Conservation (phyloP, 1,284 basidiomycete genomes). For the Moesziomyces sp. region DNA sequence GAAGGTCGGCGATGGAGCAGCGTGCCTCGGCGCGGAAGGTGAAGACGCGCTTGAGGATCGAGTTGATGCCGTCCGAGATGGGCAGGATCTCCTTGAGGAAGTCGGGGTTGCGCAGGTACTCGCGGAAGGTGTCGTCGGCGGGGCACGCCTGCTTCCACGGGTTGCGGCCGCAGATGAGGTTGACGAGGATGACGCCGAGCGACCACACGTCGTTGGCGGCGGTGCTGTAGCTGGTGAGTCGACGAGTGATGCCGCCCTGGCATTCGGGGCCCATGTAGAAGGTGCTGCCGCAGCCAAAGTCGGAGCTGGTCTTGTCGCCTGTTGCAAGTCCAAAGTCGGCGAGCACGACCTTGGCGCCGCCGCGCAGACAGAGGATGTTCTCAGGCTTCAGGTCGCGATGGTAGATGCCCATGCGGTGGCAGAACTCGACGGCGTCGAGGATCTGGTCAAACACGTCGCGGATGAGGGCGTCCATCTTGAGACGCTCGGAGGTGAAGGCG, state of each 20-base stretch:
- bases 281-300: slow-evolving; percentile 94
- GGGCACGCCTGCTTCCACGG: slow-evolving; percentile 84
- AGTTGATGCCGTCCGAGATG: slow-evolving; percentile 63
- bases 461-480: slow-evolving; percentile 60
- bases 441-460: slow-evolving; percentile 71
- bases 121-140: slow-evolving; percentile 77
- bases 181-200: slow-evolving; percentile 89
- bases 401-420: slow-evolving; percentile 79
- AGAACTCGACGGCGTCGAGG: slow-evolving; percentile 90
- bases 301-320: slow-evolving; percentile 83
- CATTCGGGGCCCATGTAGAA: slow-evolving; percentile 99
- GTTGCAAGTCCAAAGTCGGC: slow-evolving; percentile 98
- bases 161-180: slow-evolving; percentile 85
- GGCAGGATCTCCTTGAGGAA: slow-evolving; percentile 65
- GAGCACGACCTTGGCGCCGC: slow-evolving; percentile 83
- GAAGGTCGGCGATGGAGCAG: slow-evolving; percentile 56
- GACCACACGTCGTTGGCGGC: slow-evolving; percentile 86
- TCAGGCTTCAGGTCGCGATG: slow-evolving; percentile 98
- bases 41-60: slow-evolving; percentile 64
- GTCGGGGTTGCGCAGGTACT: slow-evolving; percentile 63
- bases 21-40: slow-evolving; percentile 61
- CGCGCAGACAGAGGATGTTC: slow-evolving; percentile 86
- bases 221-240: slow-evolving; percentile 77
- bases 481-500: slow-evolving; percentile 44
- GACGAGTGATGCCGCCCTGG: slow-evolving; percentile 77